Evolutionary conservation across 306 rosid species (phyloP).

Genomic region (Benincasa hispida): DNA sequence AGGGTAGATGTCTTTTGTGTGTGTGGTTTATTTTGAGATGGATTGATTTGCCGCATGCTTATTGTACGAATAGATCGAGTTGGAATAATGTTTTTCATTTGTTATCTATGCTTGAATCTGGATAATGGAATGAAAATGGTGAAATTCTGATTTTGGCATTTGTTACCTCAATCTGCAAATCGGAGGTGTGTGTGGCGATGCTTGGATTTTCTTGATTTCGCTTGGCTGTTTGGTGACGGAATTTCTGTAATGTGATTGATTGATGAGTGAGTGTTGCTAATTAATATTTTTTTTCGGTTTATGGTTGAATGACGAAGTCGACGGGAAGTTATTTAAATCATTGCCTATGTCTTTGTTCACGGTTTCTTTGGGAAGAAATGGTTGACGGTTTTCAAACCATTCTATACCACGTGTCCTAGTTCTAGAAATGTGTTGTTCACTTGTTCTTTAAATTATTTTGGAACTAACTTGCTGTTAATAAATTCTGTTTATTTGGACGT

Average conservation of each 20-base stretch:
- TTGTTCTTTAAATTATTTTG: not conserved
- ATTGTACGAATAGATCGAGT: conserved; percentile 5
- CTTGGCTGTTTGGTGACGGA: not conserved
- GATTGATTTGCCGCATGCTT: conserved; percentile 8
- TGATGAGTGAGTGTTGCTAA: not conserved
- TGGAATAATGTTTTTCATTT: not conserved
- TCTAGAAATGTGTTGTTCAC: not conserved
- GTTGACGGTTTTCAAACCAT: not conserved
- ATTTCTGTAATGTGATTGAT: conserved; percentile 1
- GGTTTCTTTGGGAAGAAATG: not conserved
- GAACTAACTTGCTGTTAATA: not conserved
- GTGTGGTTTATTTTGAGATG: not conserved
- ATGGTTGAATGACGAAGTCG: not conserved
- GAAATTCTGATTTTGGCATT: not conserved
- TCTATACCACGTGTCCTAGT: not conserved
- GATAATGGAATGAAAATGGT: not conserved
- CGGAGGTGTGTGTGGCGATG: not conserved
- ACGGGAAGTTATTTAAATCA: not conserved
- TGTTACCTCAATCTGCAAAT: conserved; percentile 1
- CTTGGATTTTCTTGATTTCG: conserved; percentile 3
- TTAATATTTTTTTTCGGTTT: not conserved
- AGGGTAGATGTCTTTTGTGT: not conserved
- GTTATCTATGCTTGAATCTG: not conserved
- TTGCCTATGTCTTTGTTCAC: not conserved
- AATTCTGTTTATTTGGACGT: not conserved